These are phyloP conservation scores for Nemophila menziesii DNA, from an alignment of 257 asterid species.

Conservation along the genomic window DNA sequence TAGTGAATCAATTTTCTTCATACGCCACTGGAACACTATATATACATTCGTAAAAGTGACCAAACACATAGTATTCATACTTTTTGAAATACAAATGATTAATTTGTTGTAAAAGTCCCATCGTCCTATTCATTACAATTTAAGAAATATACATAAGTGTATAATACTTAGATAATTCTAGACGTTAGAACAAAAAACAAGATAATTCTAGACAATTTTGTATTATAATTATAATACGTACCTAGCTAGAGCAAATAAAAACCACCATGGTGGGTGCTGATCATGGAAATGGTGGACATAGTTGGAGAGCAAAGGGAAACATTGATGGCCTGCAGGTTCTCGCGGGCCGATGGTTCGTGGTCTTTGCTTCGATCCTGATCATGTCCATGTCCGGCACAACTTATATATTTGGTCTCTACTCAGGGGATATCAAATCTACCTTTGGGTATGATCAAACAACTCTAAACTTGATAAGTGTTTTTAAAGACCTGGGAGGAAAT, in stretches of 20 bases:
- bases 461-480: background rate
- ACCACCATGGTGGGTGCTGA: conserved; percentile 7
- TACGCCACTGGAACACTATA: too few species aligned
- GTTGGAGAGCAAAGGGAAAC: conserved; percentile 6
- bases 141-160: too few species aligned
- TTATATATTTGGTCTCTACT: background rate
- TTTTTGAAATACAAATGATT: too few species aligned
- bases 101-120: too few species aligned
- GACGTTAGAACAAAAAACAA: too few species aligned
- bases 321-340: background rate
- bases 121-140: too few species aligned
- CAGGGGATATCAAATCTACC: background rate
- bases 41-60: too few species aligned
- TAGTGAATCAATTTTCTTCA: too few species aligned
- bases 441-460: background rate
- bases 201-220: too few species aligned
- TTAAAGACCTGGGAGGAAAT: background rate
- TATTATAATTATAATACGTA: too few species aligned
- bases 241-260: background rate
- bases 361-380: background rate
- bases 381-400: background rate
- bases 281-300: conserved; percentile 2
- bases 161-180: too few species aligned
- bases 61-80: too few species aligned
- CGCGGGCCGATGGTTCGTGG: background rate